These are phyloP conservation scores for Penicillium sp. DNA, from an alignment of 2,329 filamentous ascomycete genomes.

Conservation along the genomic window DNA sequence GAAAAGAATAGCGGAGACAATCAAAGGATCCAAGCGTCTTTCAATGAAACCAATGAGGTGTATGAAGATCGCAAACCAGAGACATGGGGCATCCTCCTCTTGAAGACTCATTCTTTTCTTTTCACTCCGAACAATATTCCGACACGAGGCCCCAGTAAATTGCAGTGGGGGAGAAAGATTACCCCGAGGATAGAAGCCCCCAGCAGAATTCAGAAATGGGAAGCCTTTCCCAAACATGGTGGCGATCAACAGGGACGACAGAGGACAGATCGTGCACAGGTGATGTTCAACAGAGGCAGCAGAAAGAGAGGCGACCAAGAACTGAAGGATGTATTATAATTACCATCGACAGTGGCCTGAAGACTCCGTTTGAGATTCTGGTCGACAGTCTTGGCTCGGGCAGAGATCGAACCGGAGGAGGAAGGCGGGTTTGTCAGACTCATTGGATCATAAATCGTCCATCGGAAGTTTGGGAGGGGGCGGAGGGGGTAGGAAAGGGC, in stretches of 20 bases:
- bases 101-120: background rate
- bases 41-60: conserved; percentile 13
- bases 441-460: conserved; percentile 35
- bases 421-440: conserved; percentile 50
- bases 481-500: conserved; percentile 2
- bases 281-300: conserved; percentile 16
- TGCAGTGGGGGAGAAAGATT: conserved; percentile 33
- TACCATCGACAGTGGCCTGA: conserved; percentile 51
- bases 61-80: conserved; percentile 19
- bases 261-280: conserved; percentile 10
- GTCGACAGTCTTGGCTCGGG: conserved; percentile 41
- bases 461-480: conserved; percentile 3
- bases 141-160: conserved; percentile 1
- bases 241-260: conserved; percentile 23
- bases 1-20: conserved; percentile 21
- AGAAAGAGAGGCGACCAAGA: conserved; percentile 18
- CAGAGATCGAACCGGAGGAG: conserved; percentile 45
- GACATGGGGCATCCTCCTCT: conserved; percentile 12
- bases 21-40: conserved; percentile 25
- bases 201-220: conserved; percentile 42
- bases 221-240: conserved; percentile 48
- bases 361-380: conserved; percentile 48
- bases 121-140: background rate
- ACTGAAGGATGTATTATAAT: conserved; percentile 32
- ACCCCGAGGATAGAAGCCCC: conserved; percentile 48